A percentile compares a stretch with the other conserved stretches of the same genome.
These are phyloP conservation scores for Halteria grandinella DNA, from an alignment of 73 alveolate genomes.

Conservation along the genomic window DNA sequence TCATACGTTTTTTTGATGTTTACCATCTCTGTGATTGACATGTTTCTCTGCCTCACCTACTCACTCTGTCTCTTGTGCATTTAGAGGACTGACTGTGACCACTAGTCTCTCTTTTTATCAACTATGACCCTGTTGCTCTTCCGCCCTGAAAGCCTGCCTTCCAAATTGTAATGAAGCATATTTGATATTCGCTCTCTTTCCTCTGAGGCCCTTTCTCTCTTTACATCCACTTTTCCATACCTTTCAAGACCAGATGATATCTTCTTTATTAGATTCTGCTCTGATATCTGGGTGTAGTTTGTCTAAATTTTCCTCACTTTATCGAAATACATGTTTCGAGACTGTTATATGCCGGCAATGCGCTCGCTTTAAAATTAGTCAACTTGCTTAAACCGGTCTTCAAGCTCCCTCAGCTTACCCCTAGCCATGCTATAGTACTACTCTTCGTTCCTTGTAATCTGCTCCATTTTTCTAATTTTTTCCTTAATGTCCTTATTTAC, in stretches of 20 bases:
- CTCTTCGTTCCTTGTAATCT: not conserved
- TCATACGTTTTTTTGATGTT: not conserved
- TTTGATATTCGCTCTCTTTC: not conserved
- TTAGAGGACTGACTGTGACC: conserved; percentile 6
- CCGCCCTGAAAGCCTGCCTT: not conserved
- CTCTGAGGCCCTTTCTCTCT: conserved; percentile 4
- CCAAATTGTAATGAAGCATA: not conserved
- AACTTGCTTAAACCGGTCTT: not conserved
- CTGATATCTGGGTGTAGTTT: not conserved
- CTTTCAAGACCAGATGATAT: not conserved
- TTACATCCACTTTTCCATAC: not conserved
- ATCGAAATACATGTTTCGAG: too few relatives aligned
- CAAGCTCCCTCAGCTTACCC: conserved; percentile 3
- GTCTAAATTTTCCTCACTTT: too few relatives aligned
- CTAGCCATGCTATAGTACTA: not conserved
- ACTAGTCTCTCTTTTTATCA: not conserved
- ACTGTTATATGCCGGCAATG: too few relatives aligned
- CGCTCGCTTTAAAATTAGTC: not conserved
- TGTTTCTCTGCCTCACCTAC: not conserved
- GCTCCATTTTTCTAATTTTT: not conserved
- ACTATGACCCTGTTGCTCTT: not conserved
- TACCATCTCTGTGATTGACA: not conserved
- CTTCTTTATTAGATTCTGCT: not conserved
- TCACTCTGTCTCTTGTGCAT: conserved; percentile 4
- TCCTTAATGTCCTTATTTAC: not conserved